phyloP scores from a whole-genome alignment of 2,329 filamentous ascomycete genomes.

The Verticillium tricorpus region DNA sequence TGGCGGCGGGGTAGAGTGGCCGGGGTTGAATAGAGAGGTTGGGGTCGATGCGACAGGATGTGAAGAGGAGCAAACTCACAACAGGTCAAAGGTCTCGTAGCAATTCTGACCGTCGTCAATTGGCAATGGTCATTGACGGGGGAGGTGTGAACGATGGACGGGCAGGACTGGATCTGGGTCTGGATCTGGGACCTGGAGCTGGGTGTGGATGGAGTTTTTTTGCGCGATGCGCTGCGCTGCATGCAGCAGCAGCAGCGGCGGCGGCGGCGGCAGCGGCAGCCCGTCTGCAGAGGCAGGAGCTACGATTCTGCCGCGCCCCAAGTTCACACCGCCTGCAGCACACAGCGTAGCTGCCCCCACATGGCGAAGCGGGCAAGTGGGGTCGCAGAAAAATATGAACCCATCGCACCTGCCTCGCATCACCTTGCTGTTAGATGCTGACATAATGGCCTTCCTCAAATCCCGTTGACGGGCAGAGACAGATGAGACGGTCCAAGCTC shows the following conservation, averaged over 20 bases:
- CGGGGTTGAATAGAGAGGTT: background rate
- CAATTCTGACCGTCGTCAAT: background rate
- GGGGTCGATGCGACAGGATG: background rate
- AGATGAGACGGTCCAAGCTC: background rate
- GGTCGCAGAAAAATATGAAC: conserved; percentile 6
- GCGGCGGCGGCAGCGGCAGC: background rate
- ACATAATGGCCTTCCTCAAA: background rate
- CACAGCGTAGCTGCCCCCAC: conserved; percentile 5
- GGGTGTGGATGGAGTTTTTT: background rate
- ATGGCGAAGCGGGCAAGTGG: conserved; percentile 3
- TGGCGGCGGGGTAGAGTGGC: background rate
- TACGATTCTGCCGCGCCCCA: conserved; percentile 12
- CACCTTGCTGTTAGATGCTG: background rate
- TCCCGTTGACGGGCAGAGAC: no score
- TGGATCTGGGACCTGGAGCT: no score
- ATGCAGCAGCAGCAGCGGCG: background rate
- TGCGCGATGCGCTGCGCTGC: background rate
- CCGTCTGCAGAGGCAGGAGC: conserved; percentile 1
- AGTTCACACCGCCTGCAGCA: conserved; percentile 11
- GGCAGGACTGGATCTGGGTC: background rate
- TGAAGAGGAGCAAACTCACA: background rate
- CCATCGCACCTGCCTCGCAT: background rate
- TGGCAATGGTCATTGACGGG: background rate
- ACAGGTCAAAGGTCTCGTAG: background rate
- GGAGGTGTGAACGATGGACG: background rate